Base-by-base conservation (phyloP, 805 yeast species). In the Komagataella ulmi region DNA sequence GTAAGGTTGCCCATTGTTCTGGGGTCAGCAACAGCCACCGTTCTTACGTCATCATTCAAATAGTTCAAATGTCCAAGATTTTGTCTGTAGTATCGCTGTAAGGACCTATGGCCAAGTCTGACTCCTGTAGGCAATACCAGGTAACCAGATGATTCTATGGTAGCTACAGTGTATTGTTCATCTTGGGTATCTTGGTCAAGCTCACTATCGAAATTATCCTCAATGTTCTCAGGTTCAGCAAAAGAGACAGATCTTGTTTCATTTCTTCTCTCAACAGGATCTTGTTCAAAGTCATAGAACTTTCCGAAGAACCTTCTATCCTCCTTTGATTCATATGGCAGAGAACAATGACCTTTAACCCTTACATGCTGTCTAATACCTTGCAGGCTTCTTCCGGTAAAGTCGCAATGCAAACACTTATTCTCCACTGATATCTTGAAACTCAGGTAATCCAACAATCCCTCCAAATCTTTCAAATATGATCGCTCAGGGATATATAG, bases 81-180 rank as follows among this genome's bases (percentile, higher is more conserved):
- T 65, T 86, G 96, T 61, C 85, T 81, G 66, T 81, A 81, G 62
- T 79, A 81, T 55, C 91, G 73, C 50, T 78, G 76, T 59, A 86
- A 70, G 1, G 89, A 73, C 56, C 98, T 74, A 64, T 91, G 97
- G 0, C 96, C 96, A 1, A 86, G 78, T 48, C 80, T 79, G 3
- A 79, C 67, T 2, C 97, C 97, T 18, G 83, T 76, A 2, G 96
- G 93, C 48, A 90, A 70, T 2, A 80, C 75, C 45, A 89, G 66
- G 44, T 75, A 74, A 3, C 88, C 88, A 30, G 40, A 30, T 30
- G 40, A 30, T 30, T 30, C 40, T 30, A 30, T 30, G 40, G 40
- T 30, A 30, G 40, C 40, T 10, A 30, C 40, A 30, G 40, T 30
- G 14, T 30, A 30, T 30, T 30, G 40, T 10, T 30, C 40, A 14